Evolutionary conservation across 805 yeast species (phyloP).

Genomic region (Pichia deserticola): DNA sequence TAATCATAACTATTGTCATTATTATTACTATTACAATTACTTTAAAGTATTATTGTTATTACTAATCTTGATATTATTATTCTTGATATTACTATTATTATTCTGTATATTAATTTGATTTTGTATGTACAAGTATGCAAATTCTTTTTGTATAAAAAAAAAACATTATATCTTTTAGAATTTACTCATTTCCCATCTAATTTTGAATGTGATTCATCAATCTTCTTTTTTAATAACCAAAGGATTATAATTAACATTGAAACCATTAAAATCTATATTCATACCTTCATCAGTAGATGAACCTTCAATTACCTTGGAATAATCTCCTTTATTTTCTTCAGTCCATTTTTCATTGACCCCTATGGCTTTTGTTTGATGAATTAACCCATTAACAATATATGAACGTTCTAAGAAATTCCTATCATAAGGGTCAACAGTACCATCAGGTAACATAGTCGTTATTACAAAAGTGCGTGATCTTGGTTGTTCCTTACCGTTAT

Average conservation of each 20-base stretch:
- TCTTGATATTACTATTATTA: neutral
- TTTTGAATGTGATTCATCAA: too few species aligned
- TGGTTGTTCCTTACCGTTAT: neutral
- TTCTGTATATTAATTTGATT: neutral
- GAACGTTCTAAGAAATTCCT: slow-evolving; percentile 27
- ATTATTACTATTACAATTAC: too few species aligned
- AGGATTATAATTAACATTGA: neutral
- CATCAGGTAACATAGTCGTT: slow-evolving; percentile 18
- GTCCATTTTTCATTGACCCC: slow-evolving; percentile 18
- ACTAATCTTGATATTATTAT: neutral
- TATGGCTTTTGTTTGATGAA: slow-evolving; percentile 16
- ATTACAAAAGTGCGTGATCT: slow-evolving; percentile 17
- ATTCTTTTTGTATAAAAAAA: too few species aligned
- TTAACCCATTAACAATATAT: slow-evolving; percentile 22
- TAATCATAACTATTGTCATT: too few species aligned
- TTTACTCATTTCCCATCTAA: neutral
- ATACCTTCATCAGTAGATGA: neutral
- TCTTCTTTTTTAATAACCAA: too few species aligned
- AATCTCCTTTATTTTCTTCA: slow-evolving; percentile 8
- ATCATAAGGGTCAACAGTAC: slow-evolving; percentile 17
- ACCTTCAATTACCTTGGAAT: slow-evolving; percentile 10
- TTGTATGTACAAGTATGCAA: neutral
- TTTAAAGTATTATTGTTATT: too few species aligned
- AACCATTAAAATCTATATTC: slow-evolving; percentile 1
- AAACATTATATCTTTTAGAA: too few species aligned